Conservation (phyloP, 176 grass and related monocot species). For the Carex cristatella region DNA sequence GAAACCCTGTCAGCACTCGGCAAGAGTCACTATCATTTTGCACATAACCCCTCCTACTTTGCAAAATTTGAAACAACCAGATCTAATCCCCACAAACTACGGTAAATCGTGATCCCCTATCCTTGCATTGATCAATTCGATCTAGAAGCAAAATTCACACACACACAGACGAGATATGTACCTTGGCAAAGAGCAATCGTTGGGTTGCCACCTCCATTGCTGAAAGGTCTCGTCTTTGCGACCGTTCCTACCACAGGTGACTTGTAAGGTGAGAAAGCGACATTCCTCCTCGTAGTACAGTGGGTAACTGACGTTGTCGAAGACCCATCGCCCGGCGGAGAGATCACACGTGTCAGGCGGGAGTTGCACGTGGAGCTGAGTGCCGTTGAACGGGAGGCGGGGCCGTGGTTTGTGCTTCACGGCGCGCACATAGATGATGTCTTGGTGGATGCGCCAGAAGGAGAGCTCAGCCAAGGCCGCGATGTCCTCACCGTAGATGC, state of each 20-base stretch:
- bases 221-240: slow-evolving; percentile 49
- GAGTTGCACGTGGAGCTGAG: slow-evolving; percentile 9
- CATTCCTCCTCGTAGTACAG: slow-evolving; percentile 71
- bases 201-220: slow-evolving; percentile 78
- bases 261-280: slow-evolving; percentile 52
- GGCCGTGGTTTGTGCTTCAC: slow-evolving; percentile 26
- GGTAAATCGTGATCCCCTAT: background rate
- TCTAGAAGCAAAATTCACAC: background rate
- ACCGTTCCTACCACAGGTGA: slow-evolving; percentile 73
- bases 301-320: slow-evolving; percentile 48
- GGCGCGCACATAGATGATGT: background rate
- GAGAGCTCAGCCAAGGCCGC: slow-evolving; percentile 62
- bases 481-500: slow-evolving; percentile 66
- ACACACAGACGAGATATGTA: slow-evolving; percentile 28
- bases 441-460: slow-evolving; percentile 39
- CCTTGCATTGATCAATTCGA: background rate
- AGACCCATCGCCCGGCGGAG: slow-evolving; percentile 48
- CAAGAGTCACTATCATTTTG: background rate
- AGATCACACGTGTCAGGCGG: slow-evolving; percentile 67
- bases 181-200: slow-evolving; percentile 53
- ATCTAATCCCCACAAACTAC: background rate
- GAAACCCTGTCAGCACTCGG: background rate
- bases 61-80: background rate
- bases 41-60: background rate
- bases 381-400: slow-evolving; percentile 23